Evolutionary conservation across 257 asterid species (phyloP).

Genomic region (Craterostigma plantagineum): DNA sequence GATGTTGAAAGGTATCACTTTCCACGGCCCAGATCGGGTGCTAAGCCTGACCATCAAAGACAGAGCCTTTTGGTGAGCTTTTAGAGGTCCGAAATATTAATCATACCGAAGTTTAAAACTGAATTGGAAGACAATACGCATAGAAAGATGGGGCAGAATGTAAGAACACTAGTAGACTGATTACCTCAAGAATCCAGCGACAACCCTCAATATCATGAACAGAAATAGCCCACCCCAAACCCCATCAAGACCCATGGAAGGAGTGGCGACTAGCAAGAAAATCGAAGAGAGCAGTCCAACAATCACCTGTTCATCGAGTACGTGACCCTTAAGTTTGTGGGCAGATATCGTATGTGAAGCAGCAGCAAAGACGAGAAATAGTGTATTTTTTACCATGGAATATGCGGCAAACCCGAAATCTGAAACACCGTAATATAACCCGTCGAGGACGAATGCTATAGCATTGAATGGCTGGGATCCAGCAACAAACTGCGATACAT

Average conservation of each 20-base stretch:
- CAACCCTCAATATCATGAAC: constrained; percentile 81
- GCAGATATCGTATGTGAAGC: not conserved
- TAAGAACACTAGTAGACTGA: not conserved
- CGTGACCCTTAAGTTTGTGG: not conserved
- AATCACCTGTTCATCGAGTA: constrained; percentile 29
- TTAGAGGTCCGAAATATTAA: not conserved
- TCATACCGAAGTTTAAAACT: not conserved
- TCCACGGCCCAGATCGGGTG: constrained; percentile 78
- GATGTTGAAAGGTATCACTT: constrained; percentile 27
- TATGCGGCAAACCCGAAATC: constrained; percentile 88
- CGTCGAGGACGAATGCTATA: constrained; percentile 86
- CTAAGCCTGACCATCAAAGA: constrained; percentile 28
- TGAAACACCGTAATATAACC: constrained; percentile 93
- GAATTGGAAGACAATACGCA: not conserved
- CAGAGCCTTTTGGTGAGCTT: not conserved
- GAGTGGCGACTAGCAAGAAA: constrained; percentile 45
- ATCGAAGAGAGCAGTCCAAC: constrained; percentile 51
- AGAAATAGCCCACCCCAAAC: constrained; percentile 87
- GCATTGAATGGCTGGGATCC: constrained; percentile 94
- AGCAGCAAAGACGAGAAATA: not conserved
- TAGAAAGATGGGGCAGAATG: not conserved
- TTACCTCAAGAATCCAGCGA: constrained; percentile 66
- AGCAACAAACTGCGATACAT: constrained; percentile 56
- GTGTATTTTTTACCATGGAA: constrained; percentile 50
- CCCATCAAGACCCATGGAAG: constrained; percentile 58